Base-by-base conservation (phyloP, 2,329 filamentous ascomycete species). In the Diplodia scrobiculata region DNA sequence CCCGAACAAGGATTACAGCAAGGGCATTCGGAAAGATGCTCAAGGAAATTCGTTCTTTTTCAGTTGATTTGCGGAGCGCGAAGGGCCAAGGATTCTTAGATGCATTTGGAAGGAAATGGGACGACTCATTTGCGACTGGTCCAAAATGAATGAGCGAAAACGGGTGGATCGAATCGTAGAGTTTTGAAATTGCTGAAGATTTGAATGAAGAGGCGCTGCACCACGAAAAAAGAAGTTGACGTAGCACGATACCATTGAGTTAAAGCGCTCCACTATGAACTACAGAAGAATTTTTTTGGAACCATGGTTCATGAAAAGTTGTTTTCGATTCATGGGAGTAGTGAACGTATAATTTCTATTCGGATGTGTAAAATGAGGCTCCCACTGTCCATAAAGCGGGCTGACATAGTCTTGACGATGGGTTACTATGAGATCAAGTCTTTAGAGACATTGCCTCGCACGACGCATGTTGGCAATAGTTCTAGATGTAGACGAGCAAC, bases 1-100 rank as follows among this genome's bases (percentile, higher is more conserved):
- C 70, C 90, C 92, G 0, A 91, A 91, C 68, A 91, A 90, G 77
- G 91, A 97, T 72, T 96, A 96, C 79, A 85, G 87, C 73, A 84
- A 83, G 69, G 87, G 91, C 71, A 86, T 93, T 47, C 86, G 91
- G 72, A 90, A 92, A 73, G 95, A 99, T 79, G 85, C 86, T 13
- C 89, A 92, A 65, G 95, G 95, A 13, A 99, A 99, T 78, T 87
- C 91, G 0, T 97, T 97, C 77, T 99, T 99, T 83, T 78, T 79
- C 58, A 74, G 48, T 6, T 62, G 25, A 60, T 27, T 13, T 17
- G 41, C 7, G 17, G 41, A 19, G 41, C 17, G 13, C 17, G 19
- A 0, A 7, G 17, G 17, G 1, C 2, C 5, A 2, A 3, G 13
- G 41, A 5, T 7, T n/a, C n/a, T 9, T 45, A 9, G 17, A 5